These are phyloP conservation scores for Cyclostephanos invisitatus DNA, from an alignment of 108 stramenopile genomes.

Conservation along the genomic window DNA sequence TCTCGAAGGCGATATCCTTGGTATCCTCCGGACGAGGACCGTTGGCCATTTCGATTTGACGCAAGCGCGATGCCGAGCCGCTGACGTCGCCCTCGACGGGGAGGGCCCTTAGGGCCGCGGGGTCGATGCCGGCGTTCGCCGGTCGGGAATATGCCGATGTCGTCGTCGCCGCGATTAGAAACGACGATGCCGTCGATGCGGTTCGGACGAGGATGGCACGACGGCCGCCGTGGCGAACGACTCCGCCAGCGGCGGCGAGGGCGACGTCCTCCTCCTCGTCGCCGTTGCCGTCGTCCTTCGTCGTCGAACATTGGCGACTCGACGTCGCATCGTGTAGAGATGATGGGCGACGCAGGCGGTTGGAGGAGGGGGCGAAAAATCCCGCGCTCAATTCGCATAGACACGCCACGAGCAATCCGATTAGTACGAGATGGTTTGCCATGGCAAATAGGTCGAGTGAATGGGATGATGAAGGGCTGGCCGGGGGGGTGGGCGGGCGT, in stretches of 20 bases:
- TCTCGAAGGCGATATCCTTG: constrained; percentile 59
- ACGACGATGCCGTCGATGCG: neutral
- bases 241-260: neutral
- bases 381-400: too few relatives aligned
- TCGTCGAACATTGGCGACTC: neutral
- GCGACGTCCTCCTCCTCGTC: neutral
- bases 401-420: too few relatives aligned
- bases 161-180: neutral
- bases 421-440: too few relatives aligned
- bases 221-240: too few relatives aligned
- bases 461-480: too few relatives aligned
- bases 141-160: neutral
- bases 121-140: neutral
- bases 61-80: constrained; percentile 55
- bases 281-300: neutral
- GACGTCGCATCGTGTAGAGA: too few relatives aligned
- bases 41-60: constrained; percentile 55
- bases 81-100: constrained; percentile 51
- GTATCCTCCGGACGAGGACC: constrained; percentile 59
- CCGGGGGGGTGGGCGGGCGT: too few relatives aligned
- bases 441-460: too few relatives aligned
- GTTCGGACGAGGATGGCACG: neutral
- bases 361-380: too few relatives aligned
- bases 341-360: too few relatives aligned
- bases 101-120: neutral